Percentiles rank a stretch among this genome's conserved stretches.
phyloP scores from a whole-genome alignment of 345 rosid genomes.

The Salix udensis region DNA sequence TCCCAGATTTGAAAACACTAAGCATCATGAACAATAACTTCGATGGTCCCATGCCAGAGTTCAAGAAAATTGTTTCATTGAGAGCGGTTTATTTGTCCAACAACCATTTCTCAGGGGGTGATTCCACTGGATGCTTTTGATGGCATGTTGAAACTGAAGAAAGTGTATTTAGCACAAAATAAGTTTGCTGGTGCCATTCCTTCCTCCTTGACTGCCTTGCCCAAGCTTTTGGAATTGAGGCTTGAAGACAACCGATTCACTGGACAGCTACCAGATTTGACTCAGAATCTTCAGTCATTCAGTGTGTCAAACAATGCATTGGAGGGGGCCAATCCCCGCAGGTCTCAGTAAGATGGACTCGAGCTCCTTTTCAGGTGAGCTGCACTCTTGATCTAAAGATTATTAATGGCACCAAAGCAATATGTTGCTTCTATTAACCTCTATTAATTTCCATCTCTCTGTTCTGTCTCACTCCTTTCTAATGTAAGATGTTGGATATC shows the following conservation, averaged over 20 bases:
- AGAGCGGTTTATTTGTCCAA: slow-evolving; percentile 57
- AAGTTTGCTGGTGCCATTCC: slow-evolving; percentile 61
- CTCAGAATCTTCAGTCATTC: slow-evolving; percentile 23
- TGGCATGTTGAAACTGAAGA: slow-evolving; percentile 61
- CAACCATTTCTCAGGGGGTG: slow-evolving; percentile 56
- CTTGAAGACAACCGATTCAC: slow-evolving; percentile 61
- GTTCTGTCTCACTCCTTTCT: no score
- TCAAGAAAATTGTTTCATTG: slow-evolving; percentile 45
- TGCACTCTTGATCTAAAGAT: background rate
- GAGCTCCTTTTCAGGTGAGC: slow-evolving; percentile 47
- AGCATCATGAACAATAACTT: slow-evolving; percentile 64
- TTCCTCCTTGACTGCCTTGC: slow-evolving; percentile 38
- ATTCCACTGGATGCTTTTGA: slow-evolving; percentile 52
- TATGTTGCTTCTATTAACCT: background rate
- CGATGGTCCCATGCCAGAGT: slow-evolving; percentile 52
- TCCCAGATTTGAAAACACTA: slow-evolving; percentile 47
- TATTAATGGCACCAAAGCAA: background rate
- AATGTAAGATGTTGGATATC: background rate
- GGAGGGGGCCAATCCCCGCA: slow-evolving; percentile 62
- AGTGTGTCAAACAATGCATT: slow-evolving; percentile 57
- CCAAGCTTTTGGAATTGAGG: slow-evolving; percentile 53
- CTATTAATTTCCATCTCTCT: background rate
- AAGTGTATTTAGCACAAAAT: slow-evolving; percentile 51
- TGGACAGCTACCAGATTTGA: slow-evolving; percentile 57
- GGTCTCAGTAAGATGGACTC: slow-evolving; percentile 32